phyloP scores from a whole-genome alignment of 805 yeast genomes.

The Candida pini region DNA sequence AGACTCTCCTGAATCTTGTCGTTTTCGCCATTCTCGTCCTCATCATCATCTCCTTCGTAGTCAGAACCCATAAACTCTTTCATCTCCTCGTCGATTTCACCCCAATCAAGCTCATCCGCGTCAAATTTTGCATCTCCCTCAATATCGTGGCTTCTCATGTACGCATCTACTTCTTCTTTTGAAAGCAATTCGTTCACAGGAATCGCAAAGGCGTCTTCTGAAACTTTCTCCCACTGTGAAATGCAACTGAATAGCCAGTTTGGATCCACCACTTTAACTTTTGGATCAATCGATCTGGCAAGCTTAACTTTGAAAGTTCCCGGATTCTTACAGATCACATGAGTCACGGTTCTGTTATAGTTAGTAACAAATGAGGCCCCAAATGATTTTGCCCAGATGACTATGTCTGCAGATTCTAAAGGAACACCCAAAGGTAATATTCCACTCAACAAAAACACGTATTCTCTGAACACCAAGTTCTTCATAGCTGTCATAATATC shows the following conservation, averaged over 20 bases:
- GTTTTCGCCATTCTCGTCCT: constrained; percentile 16
- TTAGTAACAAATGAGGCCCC: constrained; percentile 82
- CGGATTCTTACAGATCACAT: constrained; percentile 75
- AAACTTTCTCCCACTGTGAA: constrained; percentile 67
- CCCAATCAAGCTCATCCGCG: constrained; percentile 42
- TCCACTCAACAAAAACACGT: constrained; percentile 77
- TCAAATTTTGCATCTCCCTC: constrained; percentile 36
- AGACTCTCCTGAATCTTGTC: constrained; percentile 10
- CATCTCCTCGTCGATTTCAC: constrained; percentile 52
- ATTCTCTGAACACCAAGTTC: constrained; percentile 56
- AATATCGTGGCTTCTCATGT: constrained; percentile 29
- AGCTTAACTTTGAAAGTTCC: constrained; percentile 80
- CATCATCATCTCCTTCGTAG: constrained; percentile 34
- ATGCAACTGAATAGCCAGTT: constrained; percentile 90
- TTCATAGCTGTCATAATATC: constrained; percentile 74
- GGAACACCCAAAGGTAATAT: constrained; percentile 80
- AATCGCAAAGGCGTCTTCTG: constrained; percentile 54
- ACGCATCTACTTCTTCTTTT: constrained; percentile 41
- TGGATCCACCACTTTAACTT: constrained; percentile 75
- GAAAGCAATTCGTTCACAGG: constrained; percentile 42
- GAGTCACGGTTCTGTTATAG: constrained; percentile 71
- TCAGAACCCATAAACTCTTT: constrained; percentile 45
- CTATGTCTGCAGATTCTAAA: constrained; percentile 75
- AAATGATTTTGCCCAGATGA: constrained; percentile 85
- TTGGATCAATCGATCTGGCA: constrained; percentile 58